Evolutionary conservation across 352 stramenopile species (phyloP).

Genomic region (Sclerospora graminicola): DNA sequence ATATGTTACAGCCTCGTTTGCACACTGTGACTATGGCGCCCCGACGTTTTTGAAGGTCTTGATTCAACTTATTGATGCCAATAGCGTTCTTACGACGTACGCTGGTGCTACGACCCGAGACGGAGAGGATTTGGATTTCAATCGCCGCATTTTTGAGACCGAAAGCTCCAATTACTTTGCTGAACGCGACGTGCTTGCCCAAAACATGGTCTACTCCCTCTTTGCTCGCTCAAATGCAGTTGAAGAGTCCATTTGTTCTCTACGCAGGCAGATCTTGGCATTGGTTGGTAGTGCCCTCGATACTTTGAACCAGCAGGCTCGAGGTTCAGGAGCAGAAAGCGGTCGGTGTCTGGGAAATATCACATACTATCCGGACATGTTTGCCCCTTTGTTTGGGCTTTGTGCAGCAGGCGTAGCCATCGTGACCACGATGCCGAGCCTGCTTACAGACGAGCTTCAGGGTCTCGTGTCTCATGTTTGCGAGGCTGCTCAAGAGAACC

Average conservation of each 20-base stretch:
- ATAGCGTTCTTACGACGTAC: constrained; percentile 33
- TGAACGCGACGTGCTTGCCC: constrained; percentile 46
- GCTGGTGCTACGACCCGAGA: constrained; percentile 30
- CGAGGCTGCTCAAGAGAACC: constrained; percentile 20
- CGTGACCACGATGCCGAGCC: constrained; percentile 8
- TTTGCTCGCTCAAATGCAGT: constrained; percentile 14
- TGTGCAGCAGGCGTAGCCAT: constrained; percentile 32
- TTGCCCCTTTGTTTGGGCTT: constrained; percentile 40
- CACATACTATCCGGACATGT: constrained; percentile 57
- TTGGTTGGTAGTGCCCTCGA: constrained; percentile 10
- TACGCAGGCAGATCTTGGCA: constrained; percentile 29
- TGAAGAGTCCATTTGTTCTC: constrained; percentile 5
- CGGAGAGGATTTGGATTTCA: constrained; percentile 49
- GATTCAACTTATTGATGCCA: constrained; percentile 29
- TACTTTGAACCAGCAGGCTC: constrained; percentile 22
- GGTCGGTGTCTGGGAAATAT: constrained; percentile 51
- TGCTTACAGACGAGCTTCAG: constrained; percentile 11
- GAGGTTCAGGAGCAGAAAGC: constrained; percentile 4
- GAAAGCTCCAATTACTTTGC: constrained; percentile 77
- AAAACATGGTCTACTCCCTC: constrained; percentile 41
- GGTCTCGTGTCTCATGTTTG: constrained; percentile 10
- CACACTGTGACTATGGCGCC: constrained; percentile 17
- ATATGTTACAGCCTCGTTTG: constrained; percentile 32
- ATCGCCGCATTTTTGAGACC: constrained; percentile 63
- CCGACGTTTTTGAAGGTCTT: constrained; percentile 21